phyloP scores from a whole-genome alignment of 768 basidiomycete species.

The Cyathus striatus region DNA sequence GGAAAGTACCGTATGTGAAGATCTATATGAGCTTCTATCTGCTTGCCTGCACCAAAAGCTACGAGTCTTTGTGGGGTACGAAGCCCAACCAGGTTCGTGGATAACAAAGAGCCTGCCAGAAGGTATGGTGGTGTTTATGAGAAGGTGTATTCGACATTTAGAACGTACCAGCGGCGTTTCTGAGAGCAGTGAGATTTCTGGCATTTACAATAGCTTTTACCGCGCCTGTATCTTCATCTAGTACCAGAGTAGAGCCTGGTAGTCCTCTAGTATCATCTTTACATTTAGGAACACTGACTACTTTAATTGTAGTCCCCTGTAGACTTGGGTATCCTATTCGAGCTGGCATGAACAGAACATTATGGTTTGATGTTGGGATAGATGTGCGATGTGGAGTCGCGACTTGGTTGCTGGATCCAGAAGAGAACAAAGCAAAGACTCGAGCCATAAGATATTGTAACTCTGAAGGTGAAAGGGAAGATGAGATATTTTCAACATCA shows the following conservation, averaged over 20 bases:
- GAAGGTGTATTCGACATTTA: neutral
- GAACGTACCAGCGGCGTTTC: constrained; percentile 72
- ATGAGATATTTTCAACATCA: constrained; percentile 50
- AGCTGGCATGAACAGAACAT: constrained; percentile 81
- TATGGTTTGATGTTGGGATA: constrained; percentile 50
- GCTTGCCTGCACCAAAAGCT: constrained; percentile 71
- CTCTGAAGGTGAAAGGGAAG: constrained; percentile 36
- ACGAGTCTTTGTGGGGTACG: constrained; percentile 39
- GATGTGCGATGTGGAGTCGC: constrained; percentile 56
- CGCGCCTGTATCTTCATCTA: constrained; percentile 66
- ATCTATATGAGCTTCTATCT: constrained; percentile 60
- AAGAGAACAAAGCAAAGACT: constrained; percentile 49
- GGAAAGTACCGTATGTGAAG: constrained; percentile 56
- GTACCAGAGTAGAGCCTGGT: constrained; percentile 70
- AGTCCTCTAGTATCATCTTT: constrained; percentile 47
- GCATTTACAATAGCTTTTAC: constrained; percentile 81
- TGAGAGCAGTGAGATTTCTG: constrained; percentile 66
- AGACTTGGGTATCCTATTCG: constrained; percentile 32
- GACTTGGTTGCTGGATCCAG: constrained; percentile 8
- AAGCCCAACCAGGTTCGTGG: constrained; percentile 48
- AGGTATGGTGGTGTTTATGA: neutral
- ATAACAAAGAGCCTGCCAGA: constrained; percentile 59
- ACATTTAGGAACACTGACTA: constrained; percentile 67
- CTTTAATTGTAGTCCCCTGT: constrained; percentile 64
- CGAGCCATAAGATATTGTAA: constrained; percentile 53